phyloP scores from a whole-genome alignment of 2,329 filamentous ascomycete genomes.

The Aureobasidium sp. region DNA sequence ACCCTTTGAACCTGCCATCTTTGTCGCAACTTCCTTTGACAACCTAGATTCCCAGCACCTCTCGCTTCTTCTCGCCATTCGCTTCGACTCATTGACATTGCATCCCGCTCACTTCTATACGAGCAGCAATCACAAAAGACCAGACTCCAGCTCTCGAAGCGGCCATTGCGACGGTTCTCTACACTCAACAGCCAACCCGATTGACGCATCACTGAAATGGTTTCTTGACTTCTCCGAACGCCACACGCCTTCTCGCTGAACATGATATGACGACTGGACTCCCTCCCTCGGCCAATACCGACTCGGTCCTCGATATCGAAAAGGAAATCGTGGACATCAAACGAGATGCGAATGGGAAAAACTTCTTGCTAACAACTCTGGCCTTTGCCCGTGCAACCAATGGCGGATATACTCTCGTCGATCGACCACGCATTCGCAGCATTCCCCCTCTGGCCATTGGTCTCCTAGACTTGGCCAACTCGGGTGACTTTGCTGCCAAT shows the following conservation, averaged over 20 bases:
- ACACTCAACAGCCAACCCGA: background rate
- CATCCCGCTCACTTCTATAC: too few species aligned
- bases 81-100: too few species aligned
- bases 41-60: background rate
- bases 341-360: background rate
- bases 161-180: background rate
- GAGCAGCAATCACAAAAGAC: background rate
- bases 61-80: background rate
- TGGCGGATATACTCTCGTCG: background rate
- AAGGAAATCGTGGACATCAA: background rate
- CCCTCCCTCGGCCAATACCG: background rate
- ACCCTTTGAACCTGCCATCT: background rate
- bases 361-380: background rate
- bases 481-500: conserved; percentile 52
- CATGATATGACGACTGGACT: background rate
- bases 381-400: background rate
- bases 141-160: background rate
- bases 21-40: background rate
- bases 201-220: background rate
- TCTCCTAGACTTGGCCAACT: conserved; percentile 50
- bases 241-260: background rate
- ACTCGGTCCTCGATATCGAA: background rate
- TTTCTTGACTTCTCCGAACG: background rate
- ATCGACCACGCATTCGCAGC: conserved; percentile 48
- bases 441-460: conserved; percentile 49